Conservation (phyloP, 2,329 filamentous ascomycete genomes). For the Ceratocystis colombiana region DNA sequence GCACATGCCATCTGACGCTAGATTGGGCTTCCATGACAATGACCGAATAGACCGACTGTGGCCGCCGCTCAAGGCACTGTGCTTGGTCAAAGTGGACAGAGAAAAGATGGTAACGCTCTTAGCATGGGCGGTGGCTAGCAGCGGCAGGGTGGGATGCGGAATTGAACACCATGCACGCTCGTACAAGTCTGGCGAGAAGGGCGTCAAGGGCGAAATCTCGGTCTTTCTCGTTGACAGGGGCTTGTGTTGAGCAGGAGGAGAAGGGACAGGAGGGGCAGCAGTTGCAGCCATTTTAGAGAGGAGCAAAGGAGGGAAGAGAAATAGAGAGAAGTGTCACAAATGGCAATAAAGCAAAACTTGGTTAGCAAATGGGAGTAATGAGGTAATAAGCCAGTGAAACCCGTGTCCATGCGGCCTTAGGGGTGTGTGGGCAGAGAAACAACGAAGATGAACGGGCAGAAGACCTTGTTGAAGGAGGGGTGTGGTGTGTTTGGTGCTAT, state of each 20-base stretch:
- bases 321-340: neutral
- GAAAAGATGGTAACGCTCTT: constrained; percentile 87
- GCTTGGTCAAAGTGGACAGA: constrained; percentile 65
- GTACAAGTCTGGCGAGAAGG: constrained; percentile 48
- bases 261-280: constrained; percentile 6
- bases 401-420: neutral
- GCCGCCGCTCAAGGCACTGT: constrained; percentile 72
- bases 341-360: neutral
- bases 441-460: neutral
- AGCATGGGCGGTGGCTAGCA: constrained; percentile 79
- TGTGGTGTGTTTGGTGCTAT: neutral
- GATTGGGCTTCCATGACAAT: constrained; percentile 74
- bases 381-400: neutral
- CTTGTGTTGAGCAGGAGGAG: neutral
- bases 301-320: neutral
- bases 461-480: neutral
- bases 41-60: constrained; percentile 84
- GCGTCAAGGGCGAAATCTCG: constrained; percentile 39
- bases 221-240: constrained; percentile 21
- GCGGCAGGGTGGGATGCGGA: constrained; percentile 76
- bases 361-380: neutral
- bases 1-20: constrained; percentile 54
- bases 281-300: constrained; percentile 10
- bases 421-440: neutral
- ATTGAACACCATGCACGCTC: constrained; percentile 76